These are phyloP conservation scores for Aspergillus costaricaensis DNA, from an alignment of 2,329 filamentous ascomycete species.

Conservation along the genomic window DNA sequence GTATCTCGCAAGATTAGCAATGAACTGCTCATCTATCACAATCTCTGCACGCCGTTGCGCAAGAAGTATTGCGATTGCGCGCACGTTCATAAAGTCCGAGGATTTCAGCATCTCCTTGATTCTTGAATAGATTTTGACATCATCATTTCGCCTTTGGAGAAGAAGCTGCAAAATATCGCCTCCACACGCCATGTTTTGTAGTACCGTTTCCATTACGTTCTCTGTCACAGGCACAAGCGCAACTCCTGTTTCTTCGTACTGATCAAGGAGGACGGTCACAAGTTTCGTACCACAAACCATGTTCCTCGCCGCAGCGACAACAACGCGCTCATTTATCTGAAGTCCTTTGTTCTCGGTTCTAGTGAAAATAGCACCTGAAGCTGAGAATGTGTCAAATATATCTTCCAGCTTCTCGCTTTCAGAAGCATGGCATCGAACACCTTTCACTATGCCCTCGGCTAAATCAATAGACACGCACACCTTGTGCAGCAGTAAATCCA, in stretches of 20 bases:
- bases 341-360: background rate
- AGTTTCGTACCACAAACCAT: background rate
- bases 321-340: background rate
- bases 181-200: background rate
- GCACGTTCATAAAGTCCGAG: accelerated
- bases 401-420: background rate
- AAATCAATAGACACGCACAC: background rate
- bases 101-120: background rate
- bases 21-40: background rate
- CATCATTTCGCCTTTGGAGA: background rate
- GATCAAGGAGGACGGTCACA: background rate
- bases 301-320: background rate
- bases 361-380: background rate
- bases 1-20: background rate
- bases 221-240: background rate
- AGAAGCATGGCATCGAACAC: background rate
- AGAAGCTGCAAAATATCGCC: background rate
- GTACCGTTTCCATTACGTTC: background rate
- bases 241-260: background rate
- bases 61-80: background rate
- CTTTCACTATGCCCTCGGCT: background rate
- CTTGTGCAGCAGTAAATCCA: background rate
- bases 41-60: background rate
- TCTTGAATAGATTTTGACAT: background rate
- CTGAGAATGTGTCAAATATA: background rate